A percentile compares a stretch with the other conserved stretches of the same genome.
Evolutionary conservation across 176 grass and related monocot species (phyloP).

Genomic region (Chrysopogon serrulatus): DNA sequence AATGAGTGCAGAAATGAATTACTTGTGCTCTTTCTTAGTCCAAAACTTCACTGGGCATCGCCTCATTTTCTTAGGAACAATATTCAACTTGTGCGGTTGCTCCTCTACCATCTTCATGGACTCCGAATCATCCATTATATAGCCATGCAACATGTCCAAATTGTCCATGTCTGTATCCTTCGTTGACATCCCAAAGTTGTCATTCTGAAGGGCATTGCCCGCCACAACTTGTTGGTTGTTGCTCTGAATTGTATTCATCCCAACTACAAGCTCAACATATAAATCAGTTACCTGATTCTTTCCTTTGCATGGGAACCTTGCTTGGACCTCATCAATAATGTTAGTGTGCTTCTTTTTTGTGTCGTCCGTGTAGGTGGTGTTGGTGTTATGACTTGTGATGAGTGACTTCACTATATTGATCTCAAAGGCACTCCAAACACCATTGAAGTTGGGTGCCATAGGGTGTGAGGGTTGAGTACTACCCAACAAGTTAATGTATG

Average conservation of each 20-base stretch:
- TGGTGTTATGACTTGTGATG: neutral
- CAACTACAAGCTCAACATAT: constrained; percentile 2
- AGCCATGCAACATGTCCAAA: neutral
- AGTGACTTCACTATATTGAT: neutral
- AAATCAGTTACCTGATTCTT: neutral
- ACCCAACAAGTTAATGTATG: neutral
- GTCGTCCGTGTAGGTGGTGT: too few relatives aligned
- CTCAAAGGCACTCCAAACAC: neutral
- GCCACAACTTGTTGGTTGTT: too few relatives aligned
- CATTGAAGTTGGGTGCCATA: neutral
- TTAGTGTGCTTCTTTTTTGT: neutral
- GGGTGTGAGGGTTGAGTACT: neutral
- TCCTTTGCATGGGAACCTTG: constrained; percentile 9
- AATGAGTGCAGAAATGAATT: neutral
- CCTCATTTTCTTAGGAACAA: neutral
- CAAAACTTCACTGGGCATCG: neutral
- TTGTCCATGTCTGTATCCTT: neutral
- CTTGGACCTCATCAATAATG: neutral
- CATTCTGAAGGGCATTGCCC: neutral
- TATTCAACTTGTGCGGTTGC: neutral
- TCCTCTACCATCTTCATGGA: neutral
- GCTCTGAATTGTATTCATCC: neutral
- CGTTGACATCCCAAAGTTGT: neutral
- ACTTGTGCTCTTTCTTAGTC: constrained; percentile 15
- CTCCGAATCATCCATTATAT: neutral